Evolutionary conservation across 129 eudicot genomes (phyloP), one percentile per base, ranked within the genome.

Genomic region (Lonicera japonica): DNA sequence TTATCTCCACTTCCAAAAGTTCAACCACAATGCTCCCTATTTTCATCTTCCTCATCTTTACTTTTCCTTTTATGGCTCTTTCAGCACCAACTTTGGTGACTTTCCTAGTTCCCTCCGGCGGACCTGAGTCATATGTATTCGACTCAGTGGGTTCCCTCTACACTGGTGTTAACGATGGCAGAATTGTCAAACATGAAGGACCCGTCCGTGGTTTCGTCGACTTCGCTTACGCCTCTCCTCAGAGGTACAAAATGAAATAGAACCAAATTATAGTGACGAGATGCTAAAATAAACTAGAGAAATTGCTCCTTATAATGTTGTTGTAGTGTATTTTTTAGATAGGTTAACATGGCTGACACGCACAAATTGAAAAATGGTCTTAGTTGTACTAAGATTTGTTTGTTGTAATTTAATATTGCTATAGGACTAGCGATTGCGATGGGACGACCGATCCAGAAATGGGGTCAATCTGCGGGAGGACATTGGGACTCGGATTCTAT

Each of bases 171-270:
- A 19, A 14, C 0, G 70, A 71, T 46, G 70, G 76, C 47, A 22
- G 76, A 11, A 71, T 71, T n/a, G 21, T 71, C 55, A 71, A 71
- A 43, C 63, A 15, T 24, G 45, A 71, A 17, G 56, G 45, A 20
- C 21, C 51, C 0, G 12, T 11, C 10, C 8, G 14, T 36, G 29
- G 54, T 39, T 54, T 56, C n/a, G 24, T 21, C 1, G 53, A 36
- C 9, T 55, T 54, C 18, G 71, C 71, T 15, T 15, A 8, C 29
- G 54, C 71, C 11, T 21, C 61, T 34, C 54, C 71, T 29, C 16
- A 66, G 0, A 53, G 71, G 71, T 66, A 6, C 14, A 10, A 10
- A 10, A 0, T 6, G 6, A 29, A 29, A 29, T 6, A 29, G 36
- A 6, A 29, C n/a, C n/a, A n/a, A n/a, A n/a, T n/a, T n/a, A n/a